Evolutionary conservation across 1,284 basidiomycete species (phyloP), one percentile per base, ranked within the genome.

Genomic region (Pholiota adiposa): DNA sequence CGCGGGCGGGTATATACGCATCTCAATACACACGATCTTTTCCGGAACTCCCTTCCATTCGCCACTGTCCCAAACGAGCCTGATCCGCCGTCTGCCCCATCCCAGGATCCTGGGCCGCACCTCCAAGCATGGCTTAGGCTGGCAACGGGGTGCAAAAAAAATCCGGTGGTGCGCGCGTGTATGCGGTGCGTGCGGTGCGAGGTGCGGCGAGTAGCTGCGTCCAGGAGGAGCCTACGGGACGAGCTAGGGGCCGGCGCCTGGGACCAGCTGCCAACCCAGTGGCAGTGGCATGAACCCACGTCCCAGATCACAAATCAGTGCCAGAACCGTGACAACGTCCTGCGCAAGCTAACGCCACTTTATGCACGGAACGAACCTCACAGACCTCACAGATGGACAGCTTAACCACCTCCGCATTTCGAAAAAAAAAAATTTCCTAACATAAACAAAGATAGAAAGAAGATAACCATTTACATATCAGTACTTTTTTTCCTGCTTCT

Each of bases 31-130:
- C 23, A 36, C 38, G 50, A 38, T 51, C 29, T 38, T 38, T 31
- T 14, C 50, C 33, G 33, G 33, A 38, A 27, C 11, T 53, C 11
- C 27, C 51, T 40, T 43, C 51, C 51, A 40, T 29, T 40, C 38
- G 25, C 50, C 21, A 53, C 1, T 53, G 34, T 43, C 51, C 51
- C 38, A 40, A 53, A 18, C 3, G 38, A 38, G 51, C 51, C 51
- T 53, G 51, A 53, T 53, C 51, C 51, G 51, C 51, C 51, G 19
- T 27, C 51, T 43, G 31, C 33, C 12, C 40, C 18, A 27, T 50
- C 29, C 27, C 27, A 31, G 48, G 48, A 21, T 50, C 29, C 31
- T 50, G 48, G 31, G 48, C 48, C 29, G 8, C 23, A 4, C 23
- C 16, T 31, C 5, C 25, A 33, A 33, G 19, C 27, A 21, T 33